These are phyloP conservation scores for Plantago coronopus DNA, from an alignment of 305 asterid species.

Conservation along the genomic window DNA sequence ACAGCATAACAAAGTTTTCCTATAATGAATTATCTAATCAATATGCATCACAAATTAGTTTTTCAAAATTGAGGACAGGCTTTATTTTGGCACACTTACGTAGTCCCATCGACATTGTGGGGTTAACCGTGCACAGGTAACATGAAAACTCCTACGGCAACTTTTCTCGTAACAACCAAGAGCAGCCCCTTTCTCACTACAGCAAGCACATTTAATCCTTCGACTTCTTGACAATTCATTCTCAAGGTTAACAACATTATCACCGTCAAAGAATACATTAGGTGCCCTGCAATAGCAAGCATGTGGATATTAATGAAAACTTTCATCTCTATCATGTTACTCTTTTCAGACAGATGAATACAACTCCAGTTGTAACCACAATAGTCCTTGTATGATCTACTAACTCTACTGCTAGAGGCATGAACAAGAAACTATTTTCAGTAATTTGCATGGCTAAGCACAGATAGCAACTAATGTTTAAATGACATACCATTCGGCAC, in stretches of 20 bases:
- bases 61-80: neutral
- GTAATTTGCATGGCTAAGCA: neutral
- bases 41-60: constrained; percentile 12
- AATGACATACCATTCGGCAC: constrained; percentile 76
- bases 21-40: constrained; percentile 26
- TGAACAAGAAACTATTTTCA: constrained; percentile 1
- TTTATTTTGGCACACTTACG: constrained; percentile 35
- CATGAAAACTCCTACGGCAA: constrained; percentile 91
- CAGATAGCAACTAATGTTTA: neutral
- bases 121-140: constrained; percentile 81
- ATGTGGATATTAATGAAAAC: neutral
- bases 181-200: constrained; percentile 92
- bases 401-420: neutral
- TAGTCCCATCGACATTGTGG: constrained; percentile 88
- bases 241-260: constrained; percentile 67
- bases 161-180: constrained; percentile 87
- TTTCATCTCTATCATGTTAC: neutral
- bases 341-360: constrained; percentile 1
- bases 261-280: constrained; percentile 74
- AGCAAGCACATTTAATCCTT: constrained; percentile 67
- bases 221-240: constrained; percentile 76
- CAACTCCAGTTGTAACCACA: neutral
- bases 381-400: no score
- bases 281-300: constrained; percentile 75
- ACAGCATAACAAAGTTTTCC: constrained; percentile 85